These are phyloP conservation scores for Stylosanthes scabra DNA, from an alignment of 331 rosid species.

Conservation along the genomic window DNA sequence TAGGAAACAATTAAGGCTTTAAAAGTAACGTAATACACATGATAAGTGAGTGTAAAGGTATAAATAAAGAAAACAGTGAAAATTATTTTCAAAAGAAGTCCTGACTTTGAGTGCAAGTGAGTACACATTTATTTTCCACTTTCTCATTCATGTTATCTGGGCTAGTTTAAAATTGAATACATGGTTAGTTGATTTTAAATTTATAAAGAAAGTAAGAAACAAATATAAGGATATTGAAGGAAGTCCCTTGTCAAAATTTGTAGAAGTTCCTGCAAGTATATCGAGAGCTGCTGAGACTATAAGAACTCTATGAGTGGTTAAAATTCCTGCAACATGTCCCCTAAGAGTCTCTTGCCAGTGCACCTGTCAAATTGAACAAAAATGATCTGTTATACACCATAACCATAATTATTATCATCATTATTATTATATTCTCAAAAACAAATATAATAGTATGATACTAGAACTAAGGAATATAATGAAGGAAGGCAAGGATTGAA, in stretches of 20 bases:
- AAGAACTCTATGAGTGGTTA: slow-evolving; percentile 89
- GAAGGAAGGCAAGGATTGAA: slow-evolving; percentile 23
- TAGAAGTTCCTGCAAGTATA: slow-evolving; percentile 75
- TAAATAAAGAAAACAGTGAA: slow-evolving; percentile 26
- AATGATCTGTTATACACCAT: slow-evolving; percentile 31
- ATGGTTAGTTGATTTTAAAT: slow-evolving; percentile 25
- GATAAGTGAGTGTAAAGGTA: slow-evolving; percentile 28
- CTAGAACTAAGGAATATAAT: slow-evolving; percentile 24
- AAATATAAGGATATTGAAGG: slow-evolving; percentile 90
- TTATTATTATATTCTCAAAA: slow-evolving; percentile 5
- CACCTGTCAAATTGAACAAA: slow-evolving; percentile 63
- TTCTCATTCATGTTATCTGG: slow-evolving; percentile 14
- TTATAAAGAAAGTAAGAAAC: not conserved
- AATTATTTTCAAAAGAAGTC: slow-evolving; percentile 16
- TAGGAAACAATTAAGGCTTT: slow-evolving; percentile 68
- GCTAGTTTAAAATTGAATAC: slow-evolving; percentile 17
- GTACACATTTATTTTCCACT: slow-evolving; percentile 25
- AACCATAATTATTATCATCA: slow-evolving; percentile 29
- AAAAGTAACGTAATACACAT: slow-evolving; percentile 37
- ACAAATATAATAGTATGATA: not conserved
- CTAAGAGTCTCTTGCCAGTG: slow-evolving; percentile 98
- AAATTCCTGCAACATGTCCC: slow-evolving; percentile 91
- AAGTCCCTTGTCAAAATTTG: slow-evolving; percentile 91
- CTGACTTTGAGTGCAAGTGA: slow-evolving; percentile 28
- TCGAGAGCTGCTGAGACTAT: slow-evolving; percentile 89